phyloP scores from a whole-genome alignment of 2,329 filamentous ascomycete genomes.

The Neofusicoccum cordaticola region DNA sequence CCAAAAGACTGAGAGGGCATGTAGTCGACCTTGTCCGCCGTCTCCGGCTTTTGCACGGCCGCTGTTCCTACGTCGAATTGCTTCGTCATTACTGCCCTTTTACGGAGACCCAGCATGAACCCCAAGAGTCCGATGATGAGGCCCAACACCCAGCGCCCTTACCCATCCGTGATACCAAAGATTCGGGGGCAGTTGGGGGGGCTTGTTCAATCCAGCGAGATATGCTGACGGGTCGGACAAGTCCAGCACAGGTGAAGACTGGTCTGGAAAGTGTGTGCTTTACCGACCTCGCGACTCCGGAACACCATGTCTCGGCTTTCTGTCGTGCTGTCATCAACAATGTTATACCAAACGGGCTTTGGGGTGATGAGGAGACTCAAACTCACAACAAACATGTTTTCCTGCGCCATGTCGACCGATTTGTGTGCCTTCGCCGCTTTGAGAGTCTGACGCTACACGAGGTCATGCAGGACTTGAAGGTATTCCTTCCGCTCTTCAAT shows the following conservation, averaged over 20 bases:
- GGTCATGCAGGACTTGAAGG: conserved; percentile 72
- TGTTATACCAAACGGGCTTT: conserved; percentile 72
- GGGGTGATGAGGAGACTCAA: conserved; percentile 59
- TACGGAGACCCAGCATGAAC: too few species aligned
- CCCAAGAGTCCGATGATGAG: not conserved
- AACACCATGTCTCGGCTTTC: conserved; percentile 74
- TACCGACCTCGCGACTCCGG: conserved; percentile 66
- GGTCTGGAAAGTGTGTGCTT: conserved; percentile 36
- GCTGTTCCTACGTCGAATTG: conserved; percentile 77
- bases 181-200: not conserved
- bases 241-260: not conserved
- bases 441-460: conserved; percentile 80
- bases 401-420: conserved; percentile 69
- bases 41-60: conserved; percentile 67
- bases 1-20: conserved; percentile 67
- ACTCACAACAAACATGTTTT: conserved; percentile 61
- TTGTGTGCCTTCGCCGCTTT: conserved; percentile 74
- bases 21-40: conserved; percentile 59
- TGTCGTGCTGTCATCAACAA: conserved; percentile 72
- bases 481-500: conserved; percentile 32
- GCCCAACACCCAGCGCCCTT: not conserved
- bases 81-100: conserved; percentile 70
- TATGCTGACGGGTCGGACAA: not conserved
- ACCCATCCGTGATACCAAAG: not conserved
- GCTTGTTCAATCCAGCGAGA: not conserved